Percentiles rank a stretch among this genome's conserved stretches.
phyloP scores from a whole-genome alignment of 2,329 filamentous ascomycete genomes.

The Aureobasidium musti region DNA sequence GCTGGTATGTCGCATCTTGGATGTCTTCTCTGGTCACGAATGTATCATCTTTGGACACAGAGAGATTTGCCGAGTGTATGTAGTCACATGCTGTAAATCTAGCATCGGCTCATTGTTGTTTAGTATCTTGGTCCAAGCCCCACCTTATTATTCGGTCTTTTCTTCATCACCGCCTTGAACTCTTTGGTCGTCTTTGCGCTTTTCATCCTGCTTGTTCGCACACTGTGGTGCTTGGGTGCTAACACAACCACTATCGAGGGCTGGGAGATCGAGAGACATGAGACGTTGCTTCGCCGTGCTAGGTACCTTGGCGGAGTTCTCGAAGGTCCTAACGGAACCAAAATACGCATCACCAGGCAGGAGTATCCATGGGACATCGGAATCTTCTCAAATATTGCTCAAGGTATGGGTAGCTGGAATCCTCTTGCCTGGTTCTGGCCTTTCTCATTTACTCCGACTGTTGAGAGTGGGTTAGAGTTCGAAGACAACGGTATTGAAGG shows the following conservation, averaged over 20 bases:
- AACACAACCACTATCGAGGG: constrained; percentile 81
- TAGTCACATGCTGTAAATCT: constrained; percentile 23
- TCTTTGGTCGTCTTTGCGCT: constrained; percentile 64
- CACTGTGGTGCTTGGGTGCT: constrained; percentile 61
- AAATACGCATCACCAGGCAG: constrained; percentile 60
- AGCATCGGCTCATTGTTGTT: not conserved
- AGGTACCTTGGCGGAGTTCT: constrained; percentile 57
- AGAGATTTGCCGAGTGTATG: constrained; percentile 67
- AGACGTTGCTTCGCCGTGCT: constrained; percentile 49
- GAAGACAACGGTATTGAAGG: constrained; percentile 78
- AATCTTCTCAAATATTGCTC: constrained; percentile 70
- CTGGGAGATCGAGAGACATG: constrained; percentile 63
- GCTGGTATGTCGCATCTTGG: constrained; percentile 62
- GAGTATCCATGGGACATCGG: constrained; percentile 84
- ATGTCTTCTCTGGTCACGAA: constrained; percentile 62
- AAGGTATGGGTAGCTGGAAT: constrained; percentile 73
- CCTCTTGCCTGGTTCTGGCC: constrained; percentile 69
- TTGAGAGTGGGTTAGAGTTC: constrained; percentile 60
- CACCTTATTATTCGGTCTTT: constrained; percentile 61
- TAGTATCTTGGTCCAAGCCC: constrained; percentile 70
- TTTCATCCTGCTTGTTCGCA: constrained; percentile 64
- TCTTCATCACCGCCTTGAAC: constrained; percentile 61
- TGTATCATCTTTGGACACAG: constrained; percentile 62
- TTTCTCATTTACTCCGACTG: constrained; percentile 56
- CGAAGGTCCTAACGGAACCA: constrained; percentile 58